Base-by-base conservation (phyloP, 495 filamentous ascomycete genomes). In the Neurospora tetraspora region DNA sequence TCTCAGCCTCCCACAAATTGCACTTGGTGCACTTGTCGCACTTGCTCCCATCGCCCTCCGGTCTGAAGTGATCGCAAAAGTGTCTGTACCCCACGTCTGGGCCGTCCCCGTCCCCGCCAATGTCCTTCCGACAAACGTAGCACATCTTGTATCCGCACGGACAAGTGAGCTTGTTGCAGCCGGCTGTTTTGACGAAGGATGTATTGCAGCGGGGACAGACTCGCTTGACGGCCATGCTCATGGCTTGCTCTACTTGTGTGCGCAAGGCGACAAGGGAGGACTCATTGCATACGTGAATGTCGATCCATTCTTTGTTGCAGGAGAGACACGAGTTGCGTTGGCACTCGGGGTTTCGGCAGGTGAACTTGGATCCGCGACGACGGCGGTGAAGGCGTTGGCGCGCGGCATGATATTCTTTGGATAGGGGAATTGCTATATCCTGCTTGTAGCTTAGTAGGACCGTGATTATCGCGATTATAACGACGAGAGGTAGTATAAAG, bases 71-170 rank as follows among this genome's bases (percentile, higher is more conserved):
- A 76, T 97, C 89, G 78, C 96, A 99, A 77, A 97, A 99, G 80
- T 99, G 96, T 36, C 87, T 82, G 77, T 99, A 98, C 8, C 94
- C 92, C 3, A 72, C 77, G 20, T 81, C 77, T 75, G 92, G 87
- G 2, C 85, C 85, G 73, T 86, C 86, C 70, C 82, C 84, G 12
- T 81, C 78, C 65, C 76, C 83, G 61, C 82, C 83, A 69, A 89
- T 87, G 76, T 89, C 85, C 75, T 86, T 86, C 36, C 92, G 91
- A 78, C 92, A 97, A 47, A 97, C 87, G 74, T 97, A 98, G 83
- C 96, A 99, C 96, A 99, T 99, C 73, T 91, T 90, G 81, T 98
- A 99, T 1, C 96, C 94, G 80, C 96, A 99, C n/a, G 93, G 87
- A 79, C 96, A 99, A n/a, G 92, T 94, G 18, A 99, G 82, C 80